A percentile compares a stretch with the other conserved stretches of the same genome.
phyloP scores from a whole-genome alignment of 2,329 filamentous ascomycete species.

The Nemania sp. region DNA sequence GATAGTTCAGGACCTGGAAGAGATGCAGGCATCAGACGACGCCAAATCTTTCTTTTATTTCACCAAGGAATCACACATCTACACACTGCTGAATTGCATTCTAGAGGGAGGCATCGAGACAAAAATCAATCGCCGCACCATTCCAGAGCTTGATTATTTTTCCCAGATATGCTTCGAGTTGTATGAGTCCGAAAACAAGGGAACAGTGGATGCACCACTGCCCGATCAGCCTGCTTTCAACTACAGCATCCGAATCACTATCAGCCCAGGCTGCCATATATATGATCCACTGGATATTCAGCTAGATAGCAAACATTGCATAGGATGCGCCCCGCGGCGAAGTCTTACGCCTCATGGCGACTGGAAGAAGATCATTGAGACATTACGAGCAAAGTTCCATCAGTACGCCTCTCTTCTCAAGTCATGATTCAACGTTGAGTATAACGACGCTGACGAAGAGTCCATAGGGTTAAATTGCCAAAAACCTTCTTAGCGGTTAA shows the following conservation, averaged over 20 bases:
- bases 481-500: slow-evolving; percentile 70
- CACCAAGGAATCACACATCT: slow-evolving; percentile 98
- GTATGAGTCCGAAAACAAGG: slow-evolving; percentile 87
- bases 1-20: slow-evolving; percentile 94
- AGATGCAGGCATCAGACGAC: slow-evolving; percentile 92
- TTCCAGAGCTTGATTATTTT: slow-evolving; percentile 95
- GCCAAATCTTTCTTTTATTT: slow-evolving; percentile 99
- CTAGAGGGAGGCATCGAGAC: slow-evolving; percentile 95
- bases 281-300: slow-evolving; percentile 96
- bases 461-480: slow-evolving; percentile 63
- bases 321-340: slow-evolving; percentile 87
- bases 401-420: slow-evolving; percentile 63
- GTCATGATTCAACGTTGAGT: slow-evolving; percentile 2
- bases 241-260: slow-evolving; percentile 95
- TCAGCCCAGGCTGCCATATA: slow-evolving; percentile 94
- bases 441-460: slow-evolving; percentile 20
- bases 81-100: slow-evolving; percentile 96
- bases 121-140: slow-evolving; percentile 93
- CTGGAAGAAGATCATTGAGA: slow-evolving; percentile 98
- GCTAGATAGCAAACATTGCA: slow-evolving; percentile 94
- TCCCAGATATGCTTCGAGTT: slow-evolving; percentile 98
- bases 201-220: slow-evolving; percentile 47
- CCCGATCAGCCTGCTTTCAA: slow-evolving; percentile 76
- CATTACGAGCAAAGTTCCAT: slow-evolving; percentile 90
- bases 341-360: slow-evolving; percentile 89